A percentile compares a stretch with the other conserved stretches of the same genome.
phyloP scores from a whole-genome alignment of 2,329 filamentous ascomycete species.

The Colletotrichum cordylinicola region DNA sequence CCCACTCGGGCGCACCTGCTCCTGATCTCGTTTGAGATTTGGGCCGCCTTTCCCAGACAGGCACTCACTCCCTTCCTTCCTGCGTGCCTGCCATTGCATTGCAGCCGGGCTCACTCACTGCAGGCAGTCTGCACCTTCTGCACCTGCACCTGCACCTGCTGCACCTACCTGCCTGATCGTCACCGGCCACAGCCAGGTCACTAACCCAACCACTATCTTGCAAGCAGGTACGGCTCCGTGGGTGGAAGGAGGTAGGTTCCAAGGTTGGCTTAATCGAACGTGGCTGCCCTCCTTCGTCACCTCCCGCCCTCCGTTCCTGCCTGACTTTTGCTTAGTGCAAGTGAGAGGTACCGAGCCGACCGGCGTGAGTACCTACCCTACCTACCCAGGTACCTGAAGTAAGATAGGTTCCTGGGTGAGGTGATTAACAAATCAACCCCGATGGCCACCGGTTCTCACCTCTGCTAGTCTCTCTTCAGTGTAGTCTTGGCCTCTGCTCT shows the following conservation, averaged over 20 bases:
- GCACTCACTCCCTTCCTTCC: background rate
- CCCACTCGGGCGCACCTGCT: background rate
- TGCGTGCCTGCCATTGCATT: background rate
- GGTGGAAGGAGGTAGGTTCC: background rate
- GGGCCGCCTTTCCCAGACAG: background rate
- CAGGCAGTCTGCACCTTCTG: background rate
- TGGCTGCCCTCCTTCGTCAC: background rate
- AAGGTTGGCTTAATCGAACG: background rate
- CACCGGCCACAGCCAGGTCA: background rate
- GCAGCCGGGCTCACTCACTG: background rate
- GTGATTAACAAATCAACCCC: background rate
- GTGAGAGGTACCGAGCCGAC: background rate
- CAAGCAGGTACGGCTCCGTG: background rate
- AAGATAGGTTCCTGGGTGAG: background rate
- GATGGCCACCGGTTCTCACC: background rate
- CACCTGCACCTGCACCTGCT: background rate
- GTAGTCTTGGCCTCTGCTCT: background rate
- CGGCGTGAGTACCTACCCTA: background rate
- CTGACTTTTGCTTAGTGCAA: background rate
- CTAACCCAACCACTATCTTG: background rate
- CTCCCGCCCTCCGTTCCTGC: constrained; percentile 1
- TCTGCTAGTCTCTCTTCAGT: background rate
- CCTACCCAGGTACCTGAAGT: too few relatives aligned
- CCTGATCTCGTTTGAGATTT: constrained; percentile 7
- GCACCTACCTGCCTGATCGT: background rate